Percentiles rank a stretch among this genome's conserved stretches.
Evolutionary conservation across 306 rosid species (phyloP).

Genomic region (Cicer yamashitae): DNA sequence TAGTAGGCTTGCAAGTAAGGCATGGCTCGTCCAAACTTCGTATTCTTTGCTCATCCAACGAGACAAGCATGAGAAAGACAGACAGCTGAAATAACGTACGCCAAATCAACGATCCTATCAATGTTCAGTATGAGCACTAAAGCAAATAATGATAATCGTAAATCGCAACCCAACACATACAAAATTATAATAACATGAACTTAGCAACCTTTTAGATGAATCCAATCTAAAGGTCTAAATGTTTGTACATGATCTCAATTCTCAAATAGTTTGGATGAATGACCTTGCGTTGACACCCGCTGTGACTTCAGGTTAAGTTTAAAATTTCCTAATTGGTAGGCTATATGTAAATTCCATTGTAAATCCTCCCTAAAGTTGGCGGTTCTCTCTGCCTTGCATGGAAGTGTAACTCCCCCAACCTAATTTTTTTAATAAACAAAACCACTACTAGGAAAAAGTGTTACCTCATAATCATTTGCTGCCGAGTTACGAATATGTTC

Average conservation of each 20-base stretch:
- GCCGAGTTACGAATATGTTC: constrained; percentile 60
- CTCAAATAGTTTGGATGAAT: not conserved
- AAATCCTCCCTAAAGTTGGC: not conserved
- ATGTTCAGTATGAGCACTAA: constrained; percentile 1
- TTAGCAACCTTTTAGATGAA: constrained; percentile 12
- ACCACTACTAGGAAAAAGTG: constrained; percentile 23
- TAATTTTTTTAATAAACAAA: not conserved
- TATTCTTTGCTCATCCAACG: constrained; percentile 61
- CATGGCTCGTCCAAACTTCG: constrained; percentile 63
- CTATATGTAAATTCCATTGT: not conserved
- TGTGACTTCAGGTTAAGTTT: not conserved
- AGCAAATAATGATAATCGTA: constrained; percentile 25
- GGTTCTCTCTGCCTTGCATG: not conserved
- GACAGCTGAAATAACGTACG: constrained; percentile 54
- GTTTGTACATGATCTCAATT: constrained; percentile 22
- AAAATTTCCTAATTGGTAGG: not conserved
- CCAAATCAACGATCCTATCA: constrained; percentile 27
- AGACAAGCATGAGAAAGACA: constrained; percentile 62
- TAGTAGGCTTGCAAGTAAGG: constrained; percentile 66
- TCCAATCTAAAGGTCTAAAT: constrained; percentile 7
- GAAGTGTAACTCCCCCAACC: not conserved
- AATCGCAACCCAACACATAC: not conserved
- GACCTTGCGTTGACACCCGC: too few species aligned
- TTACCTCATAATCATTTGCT: constrained; percentile 59
- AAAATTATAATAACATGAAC: not conserved